Evolutionary conservation across 2,329 filamentous ascomycete species (phyloP), one percentile per base, ranked within the genome.

Genomic region (Boeremia lycopersici): DNA sequence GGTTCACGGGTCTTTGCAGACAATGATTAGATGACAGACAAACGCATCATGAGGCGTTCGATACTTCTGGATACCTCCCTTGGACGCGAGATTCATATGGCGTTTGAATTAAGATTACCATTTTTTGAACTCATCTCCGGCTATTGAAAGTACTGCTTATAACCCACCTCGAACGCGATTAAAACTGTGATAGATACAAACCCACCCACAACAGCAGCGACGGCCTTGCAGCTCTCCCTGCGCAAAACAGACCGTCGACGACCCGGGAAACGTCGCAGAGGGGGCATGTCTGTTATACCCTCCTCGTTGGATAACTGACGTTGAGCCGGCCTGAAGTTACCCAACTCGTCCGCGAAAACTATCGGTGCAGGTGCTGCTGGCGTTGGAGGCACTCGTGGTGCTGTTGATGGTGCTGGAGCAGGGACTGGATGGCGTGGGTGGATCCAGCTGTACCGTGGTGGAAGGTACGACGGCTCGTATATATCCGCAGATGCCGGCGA

Each of bases 31-130:
- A 23, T 17, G 34, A 36, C 12, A 36, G 34, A 36, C 11, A 8
- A 8, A 41, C 41, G 38, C 12, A 46, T 45, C 9, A 39, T 13
- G 28, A 15, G 42, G 48, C 23, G 48, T 41, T 52, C 40, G 35
- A n/a, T 5, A 11, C 9, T 36, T 38, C 28, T 39, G 28, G 17
- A 25, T 44, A 11, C 6, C 5, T 34, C 4, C 10, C 12, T 2
- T 39, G 13, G 9, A 39, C 12, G 10, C 12, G 35, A 26, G 35
- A 23, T 23, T 25, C 35, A 25, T 17, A 11, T 39, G 35, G 35
- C 19, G 35, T 39, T 39, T 39, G 19, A 15, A 6, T 3, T 2
- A 12, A n/a, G 2, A 39, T 39, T 39, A 23, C 13, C 8, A 23
- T 10, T 25, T 10, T 23, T 38, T 12, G 7, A 23, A 4, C 17